phyloP scores from a whole-genome alignment of 805 yeast genomes.

The Candida boidinii region DNA sequence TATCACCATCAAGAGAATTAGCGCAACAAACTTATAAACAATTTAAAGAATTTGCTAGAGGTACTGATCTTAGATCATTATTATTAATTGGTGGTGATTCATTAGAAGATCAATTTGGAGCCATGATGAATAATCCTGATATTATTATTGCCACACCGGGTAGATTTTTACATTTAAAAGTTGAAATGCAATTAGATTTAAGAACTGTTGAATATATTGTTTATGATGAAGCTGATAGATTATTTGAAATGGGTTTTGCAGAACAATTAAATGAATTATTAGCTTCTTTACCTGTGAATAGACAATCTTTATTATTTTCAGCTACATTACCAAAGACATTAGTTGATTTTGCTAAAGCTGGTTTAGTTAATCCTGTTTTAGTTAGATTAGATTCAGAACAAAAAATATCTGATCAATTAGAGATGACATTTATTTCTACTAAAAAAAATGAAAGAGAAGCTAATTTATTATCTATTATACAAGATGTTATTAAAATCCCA shows the following conservation, averaged over 20 bases:
- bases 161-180: constrained; percentile 88
- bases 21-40: constrained; percentile 89
- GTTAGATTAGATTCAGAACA: constrained; percentile 91
- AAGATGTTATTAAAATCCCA: constrained; percentile 81
- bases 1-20: constrained; percentile 94
- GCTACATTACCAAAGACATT: constrained; percentile 91
- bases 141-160: constrained; percentile 96
- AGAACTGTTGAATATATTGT: constrained; percentile 81
- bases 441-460: constrained; percentile 89
- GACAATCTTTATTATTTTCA: constrained; percentile 86
- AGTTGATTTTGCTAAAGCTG: constrained; percentile 97
- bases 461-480: constrained; percentile 64
- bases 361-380: constrained; percentile 82
- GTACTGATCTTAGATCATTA: constrained; percentile 74
- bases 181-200: constrained; percentile 88
- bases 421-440: constrained; percentile 78
- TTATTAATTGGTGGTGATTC: constrained; percentile 96
- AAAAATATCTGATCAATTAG: constrained; percentile 82
- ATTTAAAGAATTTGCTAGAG: constrained; percentile 78
- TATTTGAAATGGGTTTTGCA: constrained; percentile 93
- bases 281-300: constrained; percentile 68
- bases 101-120: constrained; percentile 89
- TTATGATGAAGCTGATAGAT: constrained; percentile 95
- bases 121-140: constrained; percentile 93
- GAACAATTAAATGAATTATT: constrained; percentile 87